Percentiles rank a stretch among this genome's conserved stretches.
These are phyloP conservation scores for Amanita subjunquillea DNA, from an alignment of 768 basidiomycete genomes.

Conservation along the genomic window DNA sequence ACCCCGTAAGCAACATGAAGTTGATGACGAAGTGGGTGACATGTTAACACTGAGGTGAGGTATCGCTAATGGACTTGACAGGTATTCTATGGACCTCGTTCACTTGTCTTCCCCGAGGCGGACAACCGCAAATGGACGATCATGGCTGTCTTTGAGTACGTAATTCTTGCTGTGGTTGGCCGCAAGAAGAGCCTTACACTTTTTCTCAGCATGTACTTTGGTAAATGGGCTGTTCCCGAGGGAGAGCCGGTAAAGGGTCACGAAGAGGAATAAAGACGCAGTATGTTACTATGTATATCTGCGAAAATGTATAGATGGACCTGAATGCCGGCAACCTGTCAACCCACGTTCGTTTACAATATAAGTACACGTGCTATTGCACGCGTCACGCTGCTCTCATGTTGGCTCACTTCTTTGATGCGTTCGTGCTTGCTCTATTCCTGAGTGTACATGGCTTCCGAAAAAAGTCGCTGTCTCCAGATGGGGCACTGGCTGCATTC, in stretches of 20 bases:
- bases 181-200: conserved; percentile 12
- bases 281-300: neutral
- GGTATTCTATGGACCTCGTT: conserved; percentile 91
- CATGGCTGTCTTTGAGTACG: conserved; percentile 85
- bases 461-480: conserved; percentile 65
- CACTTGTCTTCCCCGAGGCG: conserved; percentile 86
- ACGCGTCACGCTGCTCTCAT: neutral
- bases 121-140: conserved; percentile 98
- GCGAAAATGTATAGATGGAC: neutral
- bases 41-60: neutral
- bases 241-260: neutral
- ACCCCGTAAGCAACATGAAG: conserved; percentile 86
- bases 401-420: conserved; percentile 12
- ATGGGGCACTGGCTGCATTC: conserved; percentile 71
- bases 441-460: conserved; percentile 62
- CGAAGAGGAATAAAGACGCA: neutral
- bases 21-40: conserved; percentile 79
- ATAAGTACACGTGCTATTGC: neutral
- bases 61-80: conserved; percentile 13
- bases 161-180: conserved; percentile 12
- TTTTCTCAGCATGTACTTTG: conserved; percentile 30
- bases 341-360: neutral
- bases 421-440: conserved; percentile 37
- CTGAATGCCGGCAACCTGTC: neutral
- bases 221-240: conserved; percentile 31